phyloP scores from a whole-genome alignment of 139 green algal genomes.

The Closterium sp. region DNA sequence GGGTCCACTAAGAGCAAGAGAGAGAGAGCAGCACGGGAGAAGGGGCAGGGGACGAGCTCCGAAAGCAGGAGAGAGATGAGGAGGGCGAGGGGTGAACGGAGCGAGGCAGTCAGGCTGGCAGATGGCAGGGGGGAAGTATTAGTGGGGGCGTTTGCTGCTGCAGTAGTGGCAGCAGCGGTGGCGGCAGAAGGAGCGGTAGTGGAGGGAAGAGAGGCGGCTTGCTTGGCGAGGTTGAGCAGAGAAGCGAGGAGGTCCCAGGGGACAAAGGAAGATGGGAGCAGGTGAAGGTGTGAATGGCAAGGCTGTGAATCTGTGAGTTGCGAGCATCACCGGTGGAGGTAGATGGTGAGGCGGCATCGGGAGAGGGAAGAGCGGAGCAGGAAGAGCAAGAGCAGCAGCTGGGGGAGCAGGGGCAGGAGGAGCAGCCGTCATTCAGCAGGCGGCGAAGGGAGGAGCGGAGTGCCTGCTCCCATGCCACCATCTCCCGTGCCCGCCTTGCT shows the following conservation, averaged over 20 bases:
- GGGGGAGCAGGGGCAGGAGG: background rate
- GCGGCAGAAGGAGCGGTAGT: too few relatives aligned
- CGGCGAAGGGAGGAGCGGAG: too few relatives aligned
- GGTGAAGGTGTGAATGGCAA: too few relatives aligned
- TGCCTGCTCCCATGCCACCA: too few relatives aligned
- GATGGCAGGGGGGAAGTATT: background rate
- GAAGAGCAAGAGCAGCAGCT: too few relatives aligned
- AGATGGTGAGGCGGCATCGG: background rate
- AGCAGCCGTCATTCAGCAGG: too few relatives aligned
- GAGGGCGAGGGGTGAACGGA: background rate
- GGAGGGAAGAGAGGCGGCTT: too few relatives aligned
- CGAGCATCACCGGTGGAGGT: background rate
- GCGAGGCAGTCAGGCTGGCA: background rate
- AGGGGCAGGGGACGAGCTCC: background rate
- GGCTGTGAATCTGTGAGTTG: background rate
- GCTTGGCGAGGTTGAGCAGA: too few relatives aligned
- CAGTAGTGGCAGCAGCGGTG: too few relatives aligned
- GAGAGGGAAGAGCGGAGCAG: background rate
- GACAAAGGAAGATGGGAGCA: background rate
- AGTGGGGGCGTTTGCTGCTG: background rate
- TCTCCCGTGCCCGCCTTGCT: too few relatives aligned
- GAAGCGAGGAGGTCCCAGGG: too few relatives aligned
- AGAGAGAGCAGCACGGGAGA: background rate
- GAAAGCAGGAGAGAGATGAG: background rate
- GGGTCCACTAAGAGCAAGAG: background rate